These are phyloP conservation scores for Trichoderma lentiforme DNA, from an alignment of 2,329 filamentous ascomycete species.

Conservation along the genomic window DNA sequence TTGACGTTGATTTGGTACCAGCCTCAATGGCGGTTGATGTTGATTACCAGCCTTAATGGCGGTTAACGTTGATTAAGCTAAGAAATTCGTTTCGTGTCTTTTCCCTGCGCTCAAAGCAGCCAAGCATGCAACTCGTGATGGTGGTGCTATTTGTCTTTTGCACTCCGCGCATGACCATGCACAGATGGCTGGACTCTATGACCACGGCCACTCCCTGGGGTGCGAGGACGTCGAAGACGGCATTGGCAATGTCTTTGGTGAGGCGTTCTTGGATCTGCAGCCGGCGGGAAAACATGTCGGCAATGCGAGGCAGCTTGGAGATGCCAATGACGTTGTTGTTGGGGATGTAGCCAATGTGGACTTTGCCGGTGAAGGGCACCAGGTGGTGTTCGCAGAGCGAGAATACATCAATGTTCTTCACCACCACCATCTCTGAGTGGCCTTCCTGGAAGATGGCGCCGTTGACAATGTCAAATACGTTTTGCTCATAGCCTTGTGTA, in stretches of 20 bases:
- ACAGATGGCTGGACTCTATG: conserved; percentile 94
- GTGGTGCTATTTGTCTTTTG: conserved; percentile 84
- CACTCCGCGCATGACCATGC: conserved; percentile 99
- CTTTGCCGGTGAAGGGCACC: conserved; percentile 96
- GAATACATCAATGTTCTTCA: conserved; percentile 95
- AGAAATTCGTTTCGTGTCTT: conserved; percentile 97
- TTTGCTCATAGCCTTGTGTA: conserved; percentile 95
- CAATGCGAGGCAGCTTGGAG: conserved; percentile 91
- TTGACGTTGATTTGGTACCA: conserved; percentile 47
- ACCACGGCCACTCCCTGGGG: conserved; percentile 95
- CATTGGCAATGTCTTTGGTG: conserved; percentile 92
- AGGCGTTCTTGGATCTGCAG: conserved; percentile 95
- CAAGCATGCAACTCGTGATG: conserved; percentile 96
- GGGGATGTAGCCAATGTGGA: conserved; percentile 99
- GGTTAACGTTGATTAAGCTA: conserved; percentile 58
- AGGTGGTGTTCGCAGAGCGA: conserved; percentile 96
- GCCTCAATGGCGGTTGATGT: neutral
- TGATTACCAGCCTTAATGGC: neutral
- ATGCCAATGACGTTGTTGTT: conserved; percentile 87
- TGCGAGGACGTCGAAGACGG: conserved; percentile 87
- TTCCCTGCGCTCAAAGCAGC: conserved; percentile 85
- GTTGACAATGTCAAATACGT: conserved; percentile 87
- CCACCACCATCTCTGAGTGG: conserved; percentile 95
- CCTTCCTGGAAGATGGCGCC: conserved; percentile 93
- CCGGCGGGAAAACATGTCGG: conserved; percentile 91